Evolutionary conservation across 2,329 filamentous ascomycete species (phyloP), one percentile per base, ranked within the genome.

Genomic region (Meredithiella fracta): DNA sequence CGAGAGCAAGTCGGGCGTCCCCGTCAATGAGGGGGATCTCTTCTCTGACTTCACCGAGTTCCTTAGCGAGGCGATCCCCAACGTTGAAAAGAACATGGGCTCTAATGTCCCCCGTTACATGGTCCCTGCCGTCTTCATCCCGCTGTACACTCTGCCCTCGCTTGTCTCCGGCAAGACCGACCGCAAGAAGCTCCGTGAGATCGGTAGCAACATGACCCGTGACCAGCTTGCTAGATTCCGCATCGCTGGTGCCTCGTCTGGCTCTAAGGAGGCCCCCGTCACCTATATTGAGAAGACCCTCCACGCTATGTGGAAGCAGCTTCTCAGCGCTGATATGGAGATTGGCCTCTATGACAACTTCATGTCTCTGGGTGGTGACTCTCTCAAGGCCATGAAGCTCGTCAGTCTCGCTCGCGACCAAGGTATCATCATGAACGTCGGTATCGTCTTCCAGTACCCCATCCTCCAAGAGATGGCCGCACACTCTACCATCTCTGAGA

Each of bases 151-250:
- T n/a, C 73, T 75, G 66, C 73, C 73, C 0, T 66, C 70, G 1
- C 61, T 74, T 3, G 70, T 74, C 1, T 74, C 72, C 3, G 71
- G 72, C 4, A 76, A 76, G 65, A 73, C 68, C 0, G 72, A 76
- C 59, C 68, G 73, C 47, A 75, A 74, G 63, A 69, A 65, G 22
- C 66, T 75, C n/a, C 68, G 70, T 14, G 70, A 72, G 59, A 64
- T 75, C 47, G 72, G 71, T 1, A 62, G 65, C 3, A 65, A 67
- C 1, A 65, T 74, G 58, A 69, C 67, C 3, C 66, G 71, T 6
- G 61, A 60, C 15, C 60, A 61, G 42, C 55, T 61, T 22, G 57
- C 60, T 2, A 42, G 57, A 22, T 47, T 61, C 49, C 59, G 59
- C 15, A 29, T 57, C 17, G 26, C 56, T 22, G 40, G 37, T 1